Conservation (phyloP, 2,329 filamentous ascomycete genomes). For the Sphaerulina vaccinii region DNA sequence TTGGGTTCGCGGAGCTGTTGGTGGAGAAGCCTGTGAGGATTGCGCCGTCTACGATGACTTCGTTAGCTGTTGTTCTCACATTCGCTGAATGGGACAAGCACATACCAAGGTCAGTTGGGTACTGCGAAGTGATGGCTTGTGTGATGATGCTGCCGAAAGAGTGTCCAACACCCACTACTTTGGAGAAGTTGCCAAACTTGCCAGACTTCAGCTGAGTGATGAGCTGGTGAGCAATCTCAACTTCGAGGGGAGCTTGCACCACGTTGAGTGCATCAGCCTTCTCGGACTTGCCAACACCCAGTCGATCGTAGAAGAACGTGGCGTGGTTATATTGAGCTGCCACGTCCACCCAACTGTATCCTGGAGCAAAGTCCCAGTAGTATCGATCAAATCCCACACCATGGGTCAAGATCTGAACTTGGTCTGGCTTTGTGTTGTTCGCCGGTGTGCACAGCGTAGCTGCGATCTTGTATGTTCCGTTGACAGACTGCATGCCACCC, state of each 20-base stretch:
- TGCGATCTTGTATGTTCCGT: conserved; percentile 18
- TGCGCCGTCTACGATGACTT: conserved; percentile 33
- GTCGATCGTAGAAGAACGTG: conserved; percentile 46
- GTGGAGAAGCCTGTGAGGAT: conserved; percentile 41
- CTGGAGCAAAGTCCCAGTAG: conserved; percentile 39
- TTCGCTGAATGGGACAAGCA: background rate
- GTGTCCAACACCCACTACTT: conserved; percentile 44
- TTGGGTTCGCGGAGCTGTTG: conserved; percentile 26
- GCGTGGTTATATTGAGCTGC: conserved; percentile 41
- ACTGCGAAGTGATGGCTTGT: conserved; percentile 35
- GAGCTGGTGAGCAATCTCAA: conserved; percentile 40
- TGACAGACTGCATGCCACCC: conserved; percentile 18
- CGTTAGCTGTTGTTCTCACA: background rate
- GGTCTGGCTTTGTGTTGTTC: conserved; percentile 15
- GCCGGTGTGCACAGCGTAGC: conserved; percentile 18
- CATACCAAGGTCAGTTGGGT: conserved; percentile 27
- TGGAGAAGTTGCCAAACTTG: conserved; percentile 35
- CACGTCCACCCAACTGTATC: conserved; percentile 44
- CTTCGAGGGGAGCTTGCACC: conserved; percentile 41
- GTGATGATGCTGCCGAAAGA: conserved; percentile 41
- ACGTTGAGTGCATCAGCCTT: conserved; percentile 42
- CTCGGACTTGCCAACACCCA: conserved; percentile 41
- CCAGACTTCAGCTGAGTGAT: conserved; percentile 34
- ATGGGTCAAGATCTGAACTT: conserved; percentile 43
- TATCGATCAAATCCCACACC: conserved; percentile 42